These are phyloP conservation scores for Euphorbia schlechtendalii DNA, from an alignment of 441 rosid species.

Conservation along the genomic window DNA sequence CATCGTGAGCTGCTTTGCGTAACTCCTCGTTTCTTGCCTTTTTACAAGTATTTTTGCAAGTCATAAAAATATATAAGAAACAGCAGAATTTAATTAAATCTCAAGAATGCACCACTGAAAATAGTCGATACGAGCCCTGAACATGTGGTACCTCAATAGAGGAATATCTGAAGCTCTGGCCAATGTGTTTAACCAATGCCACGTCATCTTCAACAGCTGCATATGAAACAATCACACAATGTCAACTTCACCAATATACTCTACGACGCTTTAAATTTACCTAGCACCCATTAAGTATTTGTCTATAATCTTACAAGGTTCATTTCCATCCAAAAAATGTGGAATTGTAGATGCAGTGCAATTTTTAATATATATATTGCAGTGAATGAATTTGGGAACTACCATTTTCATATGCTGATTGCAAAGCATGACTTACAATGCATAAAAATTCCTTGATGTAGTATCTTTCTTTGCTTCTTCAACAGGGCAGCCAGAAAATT, in stretches of 20 bases:
- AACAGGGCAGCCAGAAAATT: not conserved
- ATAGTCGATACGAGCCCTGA: slow-evolving; percentile 2
- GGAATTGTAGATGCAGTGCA: too few species aligned
- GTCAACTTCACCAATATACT: slow-evolving; percentile 10
- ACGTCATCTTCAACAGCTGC: slow-evolving; percentile 82
- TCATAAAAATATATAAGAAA: slow-evolving; percentile 4
- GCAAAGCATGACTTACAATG: not conserved
- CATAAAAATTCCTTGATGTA: not conserved
- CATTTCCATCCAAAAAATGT: too few species aligned
- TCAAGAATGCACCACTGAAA: not conserved
- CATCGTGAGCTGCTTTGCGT: slow-evolving; percentile 73
- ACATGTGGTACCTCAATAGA: slow-evolving; percentile 55
- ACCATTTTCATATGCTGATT: not conserved
- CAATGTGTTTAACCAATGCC: slow-evolving; percentile 68
- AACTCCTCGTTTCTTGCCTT: slow-evolving; percentile 72
- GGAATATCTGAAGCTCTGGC: slow-evolving; percentile 79
- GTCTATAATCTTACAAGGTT: too few species aligned
- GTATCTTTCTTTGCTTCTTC: not conserved
- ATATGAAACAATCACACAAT: slow-evolving; percentile 4
- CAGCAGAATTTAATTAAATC: not conserved
- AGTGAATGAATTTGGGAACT: not conserved
- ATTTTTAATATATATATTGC: too few species aligned
- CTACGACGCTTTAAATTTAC: too few species aligned
- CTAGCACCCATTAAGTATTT: too few species aligned
- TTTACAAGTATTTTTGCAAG: slow-evolving; percentile 7